These are phyloP conservation scores for Metschnikowia amazonensis DNA, from an alignment of 805 yeast genomes.

Conservation along the genomic window DNA sequence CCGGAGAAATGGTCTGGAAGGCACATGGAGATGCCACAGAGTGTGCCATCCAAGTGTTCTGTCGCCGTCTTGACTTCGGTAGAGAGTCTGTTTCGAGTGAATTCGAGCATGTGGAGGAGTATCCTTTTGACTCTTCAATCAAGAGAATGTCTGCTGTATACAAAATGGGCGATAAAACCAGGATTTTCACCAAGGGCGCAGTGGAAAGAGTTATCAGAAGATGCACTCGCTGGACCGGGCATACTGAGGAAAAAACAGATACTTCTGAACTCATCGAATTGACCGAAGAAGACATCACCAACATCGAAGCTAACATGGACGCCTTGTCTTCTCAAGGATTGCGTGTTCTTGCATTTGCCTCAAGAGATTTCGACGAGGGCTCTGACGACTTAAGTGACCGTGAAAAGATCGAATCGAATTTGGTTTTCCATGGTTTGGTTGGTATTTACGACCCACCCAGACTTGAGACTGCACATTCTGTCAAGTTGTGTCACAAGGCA, in stretches of 20 bases:
- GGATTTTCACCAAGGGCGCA: constrained; percentile 20
- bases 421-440: constrained; percentile 19
- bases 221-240: constrained; percentile 19
- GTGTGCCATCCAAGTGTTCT: constrained; percentile 20
- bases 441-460: constrained; percentile 23
- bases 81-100: constrained; percentile 25
- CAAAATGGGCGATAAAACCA: constrained; percentile 11
- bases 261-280: constrained; percentile 13
- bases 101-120: constrained; percentile 17
- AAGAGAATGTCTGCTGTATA: constrained; percentile 20
- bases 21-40: constrained; percentile 23
- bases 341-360: constrained; percentile 21
- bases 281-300: constrained; percentile 16
- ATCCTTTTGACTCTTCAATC: constrained; percentile 19
- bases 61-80: constrained; percentile 16
- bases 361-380: constrained; percentile 13
- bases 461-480: constrained; percentile 19
- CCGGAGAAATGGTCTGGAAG: constrained; percentile 29
- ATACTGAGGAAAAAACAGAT: constrained; percentile 18
- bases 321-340: constrained; percentile 20
- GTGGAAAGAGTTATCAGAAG: constrained; percentile 19
- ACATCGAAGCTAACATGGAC: constrained; percentile 19
- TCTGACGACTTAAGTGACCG: constrained; percentile 16
- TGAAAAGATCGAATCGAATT: constrained; percentile 18
- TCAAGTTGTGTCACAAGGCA: constrained; percentile 20